Evolutionary conservation across 1,284 basidiomycete species (phyloP), one percentile per base, ranked within the genome.

Genomic region (Boletus austroedulis): DNA sequence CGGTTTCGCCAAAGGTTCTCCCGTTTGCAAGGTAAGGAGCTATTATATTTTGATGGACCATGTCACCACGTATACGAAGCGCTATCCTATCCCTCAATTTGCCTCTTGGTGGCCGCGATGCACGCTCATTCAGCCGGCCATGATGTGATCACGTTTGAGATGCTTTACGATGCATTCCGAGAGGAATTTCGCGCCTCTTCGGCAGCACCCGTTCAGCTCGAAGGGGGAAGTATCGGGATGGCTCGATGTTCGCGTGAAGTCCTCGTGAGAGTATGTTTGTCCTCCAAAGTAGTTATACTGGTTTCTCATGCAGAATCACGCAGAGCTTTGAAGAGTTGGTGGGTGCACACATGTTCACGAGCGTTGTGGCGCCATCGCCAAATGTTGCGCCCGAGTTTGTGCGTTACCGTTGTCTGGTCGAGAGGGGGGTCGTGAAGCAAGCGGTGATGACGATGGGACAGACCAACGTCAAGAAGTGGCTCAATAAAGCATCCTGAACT

Each of bases 191-290:
- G 85, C 26, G 78, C 82, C 21, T 87, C 87, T 5, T 77, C 78
- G 19, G 82, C 85, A 17, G 88, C 89, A 0, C 89, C 89, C 2
- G 82, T 91, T n/a, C 84, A 86, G 56, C 69, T 90, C 31, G 83
- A 84, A 54, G 87, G 89, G 4, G 85, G 84, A 4, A 83, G 83
- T 52, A 86, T 92, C 55, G 88, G 89, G 3, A 90, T 91, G 88
- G 75, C 85, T 28, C 78, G 78, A 29, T 88, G 87, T 64, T 80
- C 80, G 23, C 79, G 84, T 26, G 76, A 80, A 21, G 80, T 90
- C 43, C 75, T 90, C 52, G 74, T 84, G 69, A 78, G 78, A 54
- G 89, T 90, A 69, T 62, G 85, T 77, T n/a, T 7, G 7, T 36
- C 17, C 32, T 28, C 32, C 32, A 51, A 17, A 24, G 34, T 45